Percentiles rank a stretch among this genome's conserved stretches.
Evolutionary conservation across 2,329 filamentous ascomycete species (phyloP).

Genomic region (Neophaeococcomyces aloes): DNA sequence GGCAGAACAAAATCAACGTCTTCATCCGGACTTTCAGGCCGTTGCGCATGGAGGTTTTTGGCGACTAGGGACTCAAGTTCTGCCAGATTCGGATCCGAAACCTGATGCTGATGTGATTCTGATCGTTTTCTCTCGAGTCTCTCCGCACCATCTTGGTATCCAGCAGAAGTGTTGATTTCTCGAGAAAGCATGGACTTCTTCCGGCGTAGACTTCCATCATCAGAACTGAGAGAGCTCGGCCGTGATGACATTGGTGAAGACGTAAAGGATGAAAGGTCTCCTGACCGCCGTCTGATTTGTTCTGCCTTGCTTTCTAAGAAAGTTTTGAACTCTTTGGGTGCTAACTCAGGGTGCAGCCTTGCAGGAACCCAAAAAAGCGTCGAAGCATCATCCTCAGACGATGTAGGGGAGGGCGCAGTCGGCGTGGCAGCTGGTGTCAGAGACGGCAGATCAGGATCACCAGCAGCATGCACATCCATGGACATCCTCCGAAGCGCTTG

Average conservation of each 20-base stretch:
- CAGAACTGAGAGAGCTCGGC: slow-evolving; percentile 15
- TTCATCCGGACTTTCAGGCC: slow-evolving; percentile 58
- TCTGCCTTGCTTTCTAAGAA: slow-evolving; percentile 91
- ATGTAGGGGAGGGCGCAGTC: slow-evolving; percentile 33
- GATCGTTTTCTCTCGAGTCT: slow-evolving; percentile 65
- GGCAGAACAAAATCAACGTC: slow-evolving; percentile 57
- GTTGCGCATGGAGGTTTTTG: slow-evolving; percentile 48
- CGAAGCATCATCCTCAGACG: slow-evolving; percentile 75
- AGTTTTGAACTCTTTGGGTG: slow-evolving; percentile 90
- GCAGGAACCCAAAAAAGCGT: slow-evolving; percentile 93
- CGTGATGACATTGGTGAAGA: slow-evolving; percentile 27
- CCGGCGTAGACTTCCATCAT: slow-evolving; percentile 54
- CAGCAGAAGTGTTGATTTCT: slow-evolving; percentile 68
- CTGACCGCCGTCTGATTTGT: slow-evolving; percentile 73
- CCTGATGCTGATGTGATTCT: slow-evolving; percentile 39
- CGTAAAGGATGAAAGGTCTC: slow-evolving; percentile 52
- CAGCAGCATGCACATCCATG: slow-evolving; percentile 66
- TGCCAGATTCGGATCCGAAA: slow-evolving; percentile 53
- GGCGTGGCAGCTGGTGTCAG: slow-evolving; percentile 33
- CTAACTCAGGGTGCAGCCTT: slow-evolving; percentile 83
- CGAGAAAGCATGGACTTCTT: slow-evolving; percentile 95
- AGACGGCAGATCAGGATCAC: slow-evolving; percentile 47
- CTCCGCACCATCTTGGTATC: slow-evolving; percentile 76
- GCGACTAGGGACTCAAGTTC: slow-evolving; percentile 72
- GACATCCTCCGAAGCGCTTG: slow-evolving; percentile 86